Evolutionary conservation across 768 basidiomycete genomes (phyloP).

Genomic region (Crepidotus variabilis): DNA sequence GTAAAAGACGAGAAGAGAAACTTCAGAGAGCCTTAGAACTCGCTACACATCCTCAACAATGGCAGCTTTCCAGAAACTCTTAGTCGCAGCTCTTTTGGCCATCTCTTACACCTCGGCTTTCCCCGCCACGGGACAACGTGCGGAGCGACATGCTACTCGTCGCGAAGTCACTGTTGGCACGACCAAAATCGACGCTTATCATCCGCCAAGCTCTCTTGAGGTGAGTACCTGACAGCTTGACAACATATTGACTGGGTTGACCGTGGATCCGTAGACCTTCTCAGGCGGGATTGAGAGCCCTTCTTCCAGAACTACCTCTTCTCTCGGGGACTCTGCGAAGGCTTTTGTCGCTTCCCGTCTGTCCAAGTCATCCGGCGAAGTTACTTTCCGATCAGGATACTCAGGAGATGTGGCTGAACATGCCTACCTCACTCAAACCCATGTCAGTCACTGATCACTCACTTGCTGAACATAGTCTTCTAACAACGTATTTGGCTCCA

Average conservation of each 20-base stretch:
- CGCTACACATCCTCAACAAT: neutral
- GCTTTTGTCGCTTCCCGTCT: neutral
- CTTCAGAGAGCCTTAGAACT: neutral
- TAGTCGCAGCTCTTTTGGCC: neutral
- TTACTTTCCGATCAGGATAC: neutral
- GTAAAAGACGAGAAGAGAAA: neutral
- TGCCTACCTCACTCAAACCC: slow-evolving; percentile 16
- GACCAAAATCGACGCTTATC: neutral
- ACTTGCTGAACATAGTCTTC: neutral
- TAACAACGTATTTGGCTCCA: neutral
- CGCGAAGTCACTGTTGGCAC: neutral
- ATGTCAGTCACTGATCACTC: slow-evolving; percentile 6
- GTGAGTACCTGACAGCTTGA: neutral
- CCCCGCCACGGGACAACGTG: neutral
- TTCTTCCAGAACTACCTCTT: neutral
- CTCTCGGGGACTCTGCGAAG: neutral
- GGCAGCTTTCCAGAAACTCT: neutral
- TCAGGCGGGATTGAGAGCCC: neutral
- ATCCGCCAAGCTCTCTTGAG: neutral
- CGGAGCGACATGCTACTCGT: neutral
- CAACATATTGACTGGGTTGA: no score
- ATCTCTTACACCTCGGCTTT: neutral
- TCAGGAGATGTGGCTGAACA: slow-evolving; percentile 10
- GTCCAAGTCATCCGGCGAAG: neutral
- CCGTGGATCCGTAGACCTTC: neutral